Percentiles rank a stretch among this genome's conserved stretches.
These are phyloP conservation scores for Saccharata proteae DNA, from an alignment of 2,329 filamentous ascomycete species.

Conservation along the genomic window DNA sequence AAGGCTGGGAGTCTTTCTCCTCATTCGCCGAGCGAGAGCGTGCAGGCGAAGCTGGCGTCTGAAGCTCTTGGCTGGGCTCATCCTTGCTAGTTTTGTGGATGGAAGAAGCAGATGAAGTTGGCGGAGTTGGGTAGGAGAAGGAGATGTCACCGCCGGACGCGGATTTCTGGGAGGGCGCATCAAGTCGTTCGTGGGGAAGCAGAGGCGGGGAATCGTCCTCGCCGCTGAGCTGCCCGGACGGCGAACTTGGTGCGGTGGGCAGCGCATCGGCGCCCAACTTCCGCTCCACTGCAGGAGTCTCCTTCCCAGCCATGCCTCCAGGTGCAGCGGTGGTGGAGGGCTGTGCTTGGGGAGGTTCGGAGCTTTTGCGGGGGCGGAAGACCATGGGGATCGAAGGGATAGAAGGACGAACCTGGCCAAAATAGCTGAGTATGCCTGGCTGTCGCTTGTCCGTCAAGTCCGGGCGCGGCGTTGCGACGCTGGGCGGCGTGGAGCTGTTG, in stretches of 20 bases:
- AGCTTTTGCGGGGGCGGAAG: conserved; percentile 39
- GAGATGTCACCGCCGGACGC: conserved; percentile 10
- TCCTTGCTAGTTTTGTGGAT: conserved; percentile 16
- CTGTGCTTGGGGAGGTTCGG: conserved; percentile 19
- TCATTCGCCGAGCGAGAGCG: conserved; percentile 12
- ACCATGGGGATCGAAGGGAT: conserved; percentile 26
- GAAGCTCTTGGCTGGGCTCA: conserved; percentile 10
- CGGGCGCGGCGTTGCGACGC: conserved; percentile 84
- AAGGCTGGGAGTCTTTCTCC: conserved; percentile 14
- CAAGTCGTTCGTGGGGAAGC: conserved; percentile 22
- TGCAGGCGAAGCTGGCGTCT: conserved; percentile 12
- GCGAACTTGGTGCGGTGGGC: conserved; percentile 24
- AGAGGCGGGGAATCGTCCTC: conserved; percentile 19
- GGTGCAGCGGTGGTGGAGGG: conserved; percentile 10
- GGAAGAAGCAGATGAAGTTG: conserved; percentile 29
- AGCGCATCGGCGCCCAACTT: conserved; percentile 10
- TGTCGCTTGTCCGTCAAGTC: conserved; percentile 90
- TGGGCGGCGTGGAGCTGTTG: conserved; percentile 72
- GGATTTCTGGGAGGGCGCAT: conserved; percentile 8
- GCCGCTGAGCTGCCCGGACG: conserved; percentile 9
- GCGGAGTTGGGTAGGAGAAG: conserved; percentile 28
- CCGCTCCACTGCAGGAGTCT: not conserved
- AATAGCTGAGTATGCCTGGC: conserved; percentile 87
- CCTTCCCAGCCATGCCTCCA: conserved; percentile 3
- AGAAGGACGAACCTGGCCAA: conserved; percentile 92